Evolutionary conservation across 257 asterid species (phyloP).

Genomic region (Pogostemon cablin): DNA sequence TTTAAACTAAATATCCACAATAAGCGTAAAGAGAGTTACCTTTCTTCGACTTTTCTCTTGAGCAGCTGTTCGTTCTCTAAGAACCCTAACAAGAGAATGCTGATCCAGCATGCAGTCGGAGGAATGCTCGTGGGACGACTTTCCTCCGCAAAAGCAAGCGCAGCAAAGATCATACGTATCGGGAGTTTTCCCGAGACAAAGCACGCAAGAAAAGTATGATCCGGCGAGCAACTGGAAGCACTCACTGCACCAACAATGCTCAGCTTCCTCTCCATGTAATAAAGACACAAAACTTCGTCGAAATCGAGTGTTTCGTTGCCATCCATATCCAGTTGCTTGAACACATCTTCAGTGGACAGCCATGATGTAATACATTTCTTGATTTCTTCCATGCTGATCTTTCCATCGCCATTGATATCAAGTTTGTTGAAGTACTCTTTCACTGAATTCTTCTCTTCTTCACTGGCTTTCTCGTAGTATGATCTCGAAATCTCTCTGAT

Average conservation of each 20-base stretch:
- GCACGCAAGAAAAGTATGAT: conserved; percentile 41
- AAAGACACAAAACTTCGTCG: conserved; percentile 20
- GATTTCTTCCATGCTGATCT: conserved; percentile 31
- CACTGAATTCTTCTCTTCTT: conserved; percentile 13
- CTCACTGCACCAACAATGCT: conserved; percentile 11
- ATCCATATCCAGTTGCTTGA: conserved; percentile 32
- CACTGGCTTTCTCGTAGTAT: conserved; percentile 37
- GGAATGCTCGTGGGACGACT: conserved; percentile 30
- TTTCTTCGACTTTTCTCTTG: not conserved
- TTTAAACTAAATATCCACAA: too few species aligned
- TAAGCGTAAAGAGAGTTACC: not conserved
- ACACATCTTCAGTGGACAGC: conserved; percentile 26
- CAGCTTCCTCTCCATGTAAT: conserved; percentile 38
- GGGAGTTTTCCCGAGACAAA: conserved; percentile 25
- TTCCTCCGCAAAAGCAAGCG: conserved; percentile 30
- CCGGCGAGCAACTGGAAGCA: conserved; percentile 30
- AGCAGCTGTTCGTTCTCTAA: conserved; percentile 10
- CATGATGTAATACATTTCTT: conserved; percentile 1
- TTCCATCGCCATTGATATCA: conserved; percentile 33
- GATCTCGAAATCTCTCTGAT: conserved; percentile 34
- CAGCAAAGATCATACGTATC: conserved; percentile 39
- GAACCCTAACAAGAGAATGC: conserved; percentile 22
- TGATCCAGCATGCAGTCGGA: conserved; percentile 33
- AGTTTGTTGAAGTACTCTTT: conserved; percentile 20
- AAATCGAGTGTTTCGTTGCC: conserved; percentile 40